Percentiles rank a stretch among this genome's conserved stretches.
phyloP scores from a whole-genome alignment of 148 eudicot species.

The Dianthus caryophyllus region DNA sequence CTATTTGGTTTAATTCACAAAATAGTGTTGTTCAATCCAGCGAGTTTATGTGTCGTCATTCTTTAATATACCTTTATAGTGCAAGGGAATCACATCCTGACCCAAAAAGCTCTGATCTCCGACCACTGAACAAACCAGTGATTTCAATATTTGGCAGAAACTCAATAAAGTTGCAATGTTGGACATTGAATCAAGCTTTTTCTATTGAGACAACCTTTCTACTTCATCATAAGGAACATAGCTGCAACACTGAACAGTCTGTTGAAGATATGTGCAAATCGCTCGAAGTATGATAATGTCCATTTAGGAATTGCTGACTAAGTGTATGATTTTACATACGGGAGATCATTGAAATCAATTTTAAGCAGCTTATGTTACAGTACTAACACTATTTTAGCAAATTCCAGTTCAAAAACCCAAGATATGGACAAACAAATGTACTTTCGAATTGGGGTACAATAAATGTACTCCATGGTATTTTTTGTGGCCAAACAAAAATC shows the following conservation, averaged over 20 bases:
- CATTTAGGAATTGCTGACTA: not conserved
- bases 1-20: not conserved
- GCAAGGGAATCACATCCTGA: slow-evolving; percentile 52
- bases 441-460: no score
- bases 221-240: slow-evolving; percentile 92
- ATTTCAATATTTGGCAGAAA: slow-evolving; percentile 72
- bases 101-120: slow-evolving; percentile 32
- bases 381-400: no score
- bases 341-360: no score
- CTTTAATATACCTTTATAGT: slow-evolving; percentile 36
- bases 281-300: slow-evolving; percentile 55
- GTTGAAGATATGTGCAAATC: slow-evolving; percentile 87
- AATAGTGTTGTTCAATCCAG: not conserved
- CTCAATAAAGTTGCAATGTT: slow-evolving; percentile 82
- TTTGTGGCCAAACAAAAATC: no score
- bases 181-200: slow-evolving; percentile 85
- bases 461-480: no score
- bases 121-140: slow-evolving; percentile 55
- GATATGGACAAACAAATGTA: no score
- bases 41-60: slow-evolving; percentile 3
- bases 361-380: no score
- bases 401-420: no score
- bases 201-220: slow-evolving; percentile 85
- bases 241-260: slow-evolving; percentile 68
- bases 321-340: not conserved